Percentiles rank a stretch among this genome's conserved stretches.
Evolutionary conservation across 345 rosid species (phyloP).

Genomic region (Gossypium anomalum): DNA sequence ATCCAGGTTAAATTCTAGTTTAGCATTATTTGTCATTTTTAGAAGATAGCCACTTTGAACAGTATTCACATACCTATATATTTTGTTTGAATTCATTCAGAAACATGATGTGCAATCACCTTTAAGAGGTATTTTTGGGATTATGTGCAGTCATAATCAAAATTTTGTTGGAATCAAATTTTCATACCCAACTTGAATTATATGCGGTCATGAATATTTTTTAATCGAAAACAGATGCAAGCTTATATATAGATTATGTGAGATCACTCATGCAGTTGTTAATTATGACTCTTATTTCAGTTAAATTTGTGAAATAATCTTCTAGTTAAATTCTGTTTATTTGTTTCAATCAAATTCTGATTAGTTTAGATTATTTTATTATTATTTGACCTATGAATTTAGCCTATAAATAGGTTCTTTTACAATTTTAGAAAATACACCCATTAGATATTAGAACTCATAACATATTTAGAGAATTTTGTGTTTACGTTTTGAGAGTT

Average conservation of each 20-base stretch:
- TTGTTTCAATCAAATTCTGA: no score
- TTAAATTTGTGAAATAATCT: no score
- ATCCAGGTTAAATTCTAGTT: conserved; percentile 10
- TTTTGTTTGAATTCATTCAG: background rate
- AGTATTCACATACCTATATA: background rate
- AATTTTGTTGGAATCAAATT: background rate
- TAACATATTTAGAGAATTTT: no score
- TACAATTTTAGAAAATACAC: no score
- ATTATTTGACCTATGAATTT: no score
- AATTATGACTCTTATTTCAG: no score
- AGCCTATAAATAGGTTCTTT: no score
- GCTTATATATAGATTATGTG: background rate
- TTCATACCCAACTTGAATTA: background rate
- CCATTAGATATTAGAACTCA: no score
- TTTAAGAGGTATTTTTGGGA: background rate
- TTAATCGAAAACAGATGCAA: background rate
- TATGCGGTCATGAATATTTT: background rate
- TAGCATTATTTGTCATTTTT: background rate
- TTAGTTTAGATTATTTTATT: no score
- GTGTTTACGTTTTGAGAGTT: no score
- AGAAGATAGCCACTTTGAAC: background rate
- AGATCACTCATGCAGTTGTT: no score
- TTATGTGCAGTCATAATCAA: background rate
- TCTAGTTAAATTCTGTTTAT: no score
- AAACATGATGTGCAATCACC: background rate